Evolutionary conservation across 225 moss, liverwort and hornwort species (phyloP).

Genomic region (Neckera pumila): DNA sequence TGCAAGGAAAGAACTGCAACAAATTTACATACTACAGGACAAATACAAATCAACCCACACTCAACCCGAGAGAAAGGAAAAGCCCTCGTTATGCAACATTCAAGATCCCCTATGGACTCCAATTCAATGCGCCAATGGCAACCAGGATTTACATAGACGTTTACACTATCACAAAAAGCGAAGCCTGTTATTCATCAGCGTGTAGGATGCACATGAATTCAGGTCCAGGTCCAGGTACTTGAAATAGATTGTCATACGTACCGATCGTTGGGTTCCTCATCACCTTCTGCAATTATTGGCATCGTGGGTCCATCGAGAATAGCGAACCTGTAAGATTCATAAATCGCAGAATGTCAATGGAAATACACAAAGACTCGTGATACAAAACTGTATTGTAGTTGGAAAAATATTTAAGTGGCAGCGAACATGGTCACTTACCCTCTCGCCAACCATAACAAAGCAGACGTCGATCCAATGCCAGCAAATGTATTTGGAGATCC

Average conservation of each 20-base stretch:
- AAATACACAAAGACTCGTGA: neutral
- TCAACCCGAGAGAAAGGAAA: neutral
- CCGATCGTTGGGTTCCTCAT: slow-evolving; percentile 97
- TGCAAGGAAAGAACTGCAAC: slow-evolving; percentile 5
- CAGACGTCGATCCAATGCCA: slow-evolving; percentile 90
- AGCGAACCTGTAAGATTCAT: slow-evolving; percentile 46
- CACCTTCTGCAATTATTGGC: slow-evolving; percentile 98
- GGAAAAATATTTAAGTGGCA: neutral
- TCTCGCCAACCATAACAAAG: slow-evolving; percentile 86
- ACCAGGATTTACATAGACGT: neutral
- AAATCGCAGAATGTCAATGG: neutral
- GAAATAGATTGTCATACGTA: slow-evolving; percentile 15
- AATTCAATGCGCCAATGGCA: neutral
- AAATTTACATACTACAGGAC: neutral
- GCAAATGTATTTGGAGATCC: slow-evolving; percentile 90
- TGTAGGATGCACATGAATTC: neutral
- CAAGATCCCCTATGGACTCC: neutral
- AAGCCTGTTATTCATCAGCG: neutral
- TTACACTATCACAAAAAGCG: neutral
- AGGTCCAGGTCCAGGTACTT: neutral
- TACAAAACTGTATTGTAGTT: neutral
- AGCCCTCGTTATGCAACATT: neutral
- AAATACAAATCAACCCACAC: neutral
- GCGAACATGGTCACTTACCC: slow-evolving; percentile 32
- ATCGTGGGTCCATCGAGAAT: slow-evolving; percentile 97